Evolutionary conservation across 2,329 filamentous ascomycete genomes (phyloP), one percentile per base, ranked within the genome.

Genomic region (Daldinia eschscholtzii): DNA sequence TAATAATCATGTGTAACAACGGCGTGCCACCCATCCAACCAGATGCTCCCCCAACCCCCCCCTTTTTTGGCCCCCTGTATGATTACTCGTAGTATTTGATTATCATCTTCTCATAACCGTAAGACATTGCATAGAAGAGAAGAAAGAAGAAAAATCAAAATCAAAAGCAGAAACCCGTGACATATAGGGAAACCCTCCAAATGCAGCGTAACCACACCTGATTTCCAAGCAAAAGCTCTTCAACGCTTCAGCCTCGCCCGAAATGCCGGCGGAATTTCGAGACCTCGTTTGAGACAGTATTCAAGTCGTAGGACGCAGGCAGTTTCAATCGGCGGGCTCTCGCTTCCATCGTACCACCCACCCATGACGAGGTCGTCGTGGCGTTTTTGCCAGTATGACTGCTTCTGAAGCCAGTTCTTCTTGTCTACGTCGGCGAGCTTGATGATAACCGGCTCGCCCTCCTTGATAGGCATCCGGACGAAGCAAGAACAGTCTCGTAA

Each of bases 401-500:
- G 83, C 78, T 95, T 94, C 60, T 86, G 86, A 0, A 81, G 81
- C 7, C 87, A 85, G 64, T 90, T 90, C 81, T 96, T 96, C 75
- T 92, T 86, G 79, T 96, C 93, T 48, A 95, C 84, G 76, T 96
- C 93, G 1, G 91, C 92, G 9, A 96, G 84, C 61, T 91, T 88
- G 48, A 88, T 84, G 62, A 87, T 83, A 6, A 89, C 78, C 1
- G 77, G 76, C 6, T 73, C 70, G 0, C 74, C 67, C 6, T 71
- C 73, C 48, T 79, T 76, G 18, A 72, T 68, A 6, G 79, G 79
- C 63, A 93, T 85, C 74, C 88, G 87, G 44, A 93, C 82, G 75
- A 91, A 94, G 73, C 92, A 87, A 3, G 91, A 93, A 78, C 92
- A 94, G 81, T 96, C 93, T 57, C 93, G 84, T 71, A 96, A 79